Percentiles rank a stretch among this genome's conserved stretches.
Evolutionary conservation across 306 rosid species (phyloP).

Genomic region (Cucumis sativus): Cucumber_9930_V3 NC_026657.2:9664501-9665000

Average conservation of each 20-base stretch:
- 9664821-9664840: neutral
- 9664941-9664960: too few relatives aligned
- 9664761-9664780: neutral
- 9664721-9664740: neutral
- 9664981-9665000: slow-evolving; percentile 65
- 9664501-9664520: neutral
- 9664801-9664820: neutral
- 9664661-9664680: slow-evolving; percentile 11
- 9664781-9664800: neutral
- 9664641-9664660: slow-evolving; percentile 2
- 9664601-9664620: neutral
- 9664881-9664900: neutral
- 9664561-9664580: neutral
- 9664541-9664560: neutral
- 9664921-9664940: too few relatives aligned
- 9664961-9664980: neutral
- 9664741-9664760: neutral
- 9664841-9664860: neutral
- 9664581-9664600: neutral
- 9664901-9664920: too few relatives aligned
- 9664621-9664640: neutral
- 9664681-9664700: slow-evolving; percentile 4
- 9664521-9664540: neutral
- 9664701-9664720: slow-evolving; percentile 6
- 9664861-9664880: too few relatives aligned